Base-by-base conservation (phyloP, 306 rosid species). In the Vigna reflexopilosa region DNA sequence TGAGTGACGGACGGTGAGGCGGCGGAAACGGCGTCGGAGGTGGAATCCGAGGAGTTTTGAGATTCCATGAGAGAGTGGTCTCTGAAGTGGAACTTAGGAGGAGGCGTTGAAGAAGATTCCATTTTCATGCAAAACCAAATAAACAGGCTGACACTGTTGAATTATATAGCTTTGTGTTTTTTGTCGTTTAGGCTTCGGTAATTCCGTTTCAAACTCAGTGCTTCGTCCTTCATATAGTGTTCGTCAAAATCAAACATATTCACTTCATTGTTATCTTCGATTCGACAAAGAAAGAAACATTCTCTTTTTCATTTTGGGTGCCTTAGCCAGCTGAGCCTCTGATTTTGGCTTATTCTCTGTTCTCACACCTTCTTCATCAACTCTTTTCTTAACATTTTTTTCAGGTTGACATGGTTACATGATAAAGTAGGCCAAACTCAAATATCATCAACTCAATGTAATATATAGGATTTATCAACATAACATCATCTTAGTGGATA, bases 81-180 rank as follows among this genome's bases (percentile, higher is more conserved):
- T 73, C 87, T 74, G 93, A 91, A 94, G 12, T 83, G 89, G 80
- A 92, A 88, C 56, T 79, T 84, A 20, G 86, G 79, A 47, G 83
- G 83, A 57, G 82, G 76, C 16, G 80, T 24, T 1, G 91, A 86
- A 0, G 86, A 76, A 54, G 92, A 79, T 70, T 91, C 93, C 96
- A 87, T 90, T 56, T 70, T 22, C 73, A 47, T 22, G 40, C 57
- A 67, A 34, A 63, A 63, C 6, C 16, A 30, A 11, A 30, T 30
- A 30, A 3, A 30, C 4, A 3, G 0, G 34, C 34, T 30, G 4
- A 26, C 28, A 26, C 3, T 3, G 34, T 30, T 12, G 5, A 11
- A 45, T 45, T 49, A 14, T 59, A 3, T 59, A 28, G 26, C 3
- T 34, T 15, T 8, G 15, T 9, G 40, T 63, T 15, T 5, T 64